phyloP scores from a whole-genome alignment of 345 rosid species.

The Bretschneidera sinensis region DNA sequence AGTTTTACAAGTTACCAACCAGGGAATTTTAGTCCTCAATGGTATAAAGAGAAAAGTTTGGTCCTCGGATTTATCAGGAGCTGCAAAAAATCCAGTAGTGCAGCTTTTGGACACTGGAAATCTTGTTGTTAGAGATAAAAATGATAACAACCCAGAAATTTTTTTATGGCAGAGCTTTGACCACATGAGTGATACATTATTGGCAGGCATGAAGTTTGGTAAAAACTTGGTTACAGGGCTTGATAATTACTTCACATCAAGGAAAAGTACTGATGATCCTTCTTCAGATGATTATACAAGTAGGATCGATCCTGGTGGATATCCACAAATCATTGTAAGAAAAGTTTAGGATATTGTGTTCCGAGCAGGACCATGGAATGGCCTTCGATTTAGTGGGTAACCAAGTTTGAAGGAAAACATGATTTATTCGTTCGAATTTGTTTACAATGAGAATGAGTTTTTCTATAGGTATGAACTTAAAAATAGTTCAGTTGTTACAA shows the following conservation, averaged over 20 bases:
- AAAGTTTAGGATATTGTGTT: neutral
- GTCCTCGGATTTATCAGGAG: constrained; percentile 14
- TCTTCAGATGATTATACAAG: constrained; percentile 13
- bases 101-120: constrained; percentile 24
- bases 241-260: constrained; percentile 12
- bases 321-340: constrained; percentile 10
- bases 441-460: constrained; percentile 13
- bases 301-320: constrained; percentile 16
- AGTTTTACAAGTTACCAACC: neutral
- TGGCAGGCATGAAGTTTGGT: constrained; percentile 22
- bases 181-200: constrained; percentile 17
- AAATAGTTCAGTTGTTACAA: constrained; percentile 10
- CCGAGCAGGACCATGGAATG: constrained; percentile 22
- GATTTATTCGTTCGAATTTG: neutral
- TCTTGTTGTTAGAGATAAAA: constrained; percentile 14
- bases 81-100: constrained; percentile 11
- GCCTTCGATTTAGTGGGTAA: constrained; percentile 10
- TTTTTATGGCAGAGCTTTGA: constrained; percentile 28
- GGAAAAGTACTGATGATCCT: constrained; percentile 24
- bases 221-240: constrained; percentile 4
- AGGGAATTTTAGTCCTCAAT: constrained; percentile 14
- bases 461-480: constrained; percentile 1
- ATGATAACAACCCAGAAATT: neutral
- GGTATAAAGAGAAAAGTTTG: constrained; percentile 10
- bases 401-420: constrained; percentile 2